Percentiles rank a stretch among this genome's conserved stretches.
Conservation (phyloP, 768 basidiomycete genomes). For the Suillus fuscotomentosus region DNA sequence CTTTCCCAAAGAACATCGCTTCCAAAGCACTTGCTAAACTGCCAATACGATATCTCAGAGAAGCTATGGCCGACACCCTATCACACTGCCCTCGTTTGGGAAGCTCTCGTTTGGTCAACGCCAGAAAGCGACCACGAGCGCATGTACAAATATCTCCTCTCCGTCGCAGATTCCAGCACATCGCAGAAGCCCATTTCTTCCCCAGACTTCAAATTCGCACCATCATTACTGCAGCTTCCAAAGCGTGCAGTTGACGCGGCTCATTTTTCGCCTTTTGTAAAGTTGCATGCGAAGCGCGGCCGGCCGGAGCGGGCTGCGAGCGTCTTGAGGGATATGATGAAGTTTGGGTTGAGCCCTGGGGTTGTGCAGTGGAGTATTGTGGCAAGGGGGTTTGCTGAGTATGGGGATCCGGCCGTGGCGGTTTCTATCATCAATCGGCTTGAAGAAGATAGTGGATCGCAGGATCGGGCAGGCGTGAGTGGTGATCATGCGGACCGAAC, state of each 20-base stretch:
- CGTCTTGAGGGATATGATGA: constrained; percentile 54
- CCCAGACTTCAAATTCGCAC: neutral
- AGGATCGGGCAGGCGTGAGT: neutral
- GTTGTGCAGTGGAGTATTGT: constrained; percentile 50
- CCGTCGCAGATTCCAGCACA: constrained; percentile 10
- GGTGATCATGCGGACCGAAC: neutral
- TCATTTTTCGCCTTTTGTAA: constrained; percentile 57
- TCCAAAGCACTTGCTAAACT: constrained; percentile 3
- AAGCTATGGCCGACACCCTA: constrained; percentile 32
- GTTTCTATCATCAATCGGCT: constrained; percentile 42
- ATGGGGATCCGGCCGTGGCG: constrained; percentile 34
- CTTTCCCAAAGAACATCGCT: constrained; percentile 2
- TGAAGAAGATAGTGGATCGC: constrained; percentile 25
- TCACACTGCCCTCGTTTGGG: constrained; percentile 38
- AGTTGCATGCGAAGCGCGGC: constrained; percentile 31
- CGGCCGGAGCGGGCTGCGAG: constrained; percentile 33
- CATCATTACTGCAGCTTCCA: constrained; percentile 19
- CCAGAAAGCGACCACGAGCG: constrained; percentile 23
- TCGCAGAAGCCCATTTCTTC: neutral
- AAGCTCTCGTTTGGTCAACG: constrained; percentile 25
- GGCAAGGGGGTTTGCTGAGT: constrained; percentile 43
- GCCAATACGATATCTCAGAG: neutral
- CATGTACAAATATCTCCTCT: constrained; percentile 47
- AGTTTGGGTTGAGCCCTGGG: constrained; percentile 43
- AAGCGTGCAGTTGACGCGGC: constrained; percentile 31